Evolutionary conservation across 164 flowering plant genomes (phyloP), one percentile per base, ranked within the genome.

Genomic region (Umbilicus rupestris): DNA sequence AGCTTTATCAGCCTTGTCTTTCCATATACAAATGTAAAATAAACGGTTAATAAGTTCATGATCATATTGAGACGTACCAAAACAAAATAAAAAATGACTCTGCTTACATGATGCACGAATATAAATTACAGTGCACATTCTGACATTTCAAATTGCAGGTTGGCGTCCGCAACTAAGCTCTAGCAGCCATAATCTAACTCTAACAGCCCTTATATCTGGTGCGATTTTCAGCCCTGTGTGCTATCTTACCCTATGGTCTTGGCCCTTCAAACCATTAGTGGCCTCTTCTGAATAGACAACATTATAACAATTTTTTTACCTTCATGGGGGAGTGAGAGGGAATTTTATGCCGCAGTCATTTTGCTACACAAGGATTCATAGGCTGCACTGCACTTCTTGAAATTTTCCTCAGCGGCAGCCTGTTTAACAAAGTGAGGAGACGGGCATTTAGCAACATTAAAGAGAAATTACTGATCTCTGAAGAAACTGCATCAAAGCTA

Each of bases 371-470:
- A 70, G 62, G 92, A 80, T 73, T 87, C 83, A 74, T 92, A 92
- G 60, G 97, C 97, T 0, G 86, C 85, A 68, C 90, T 82, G 77
- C 96, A 92, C 30, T 70, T 79, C 84, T 92, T 92, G 84, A 92
- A 92, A 68, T 89, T 87, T 72, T 89, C 90, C 79, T 92, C 97
- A 2, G 97, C 97, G 11, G 63, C 76, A 47, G 62, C 89, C 97
- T 87, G 85, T 42, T 55, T 5, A 55, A 11, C 17, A 55, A 55
- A 55, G 33, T 55, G 60, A 55, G 60, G 24, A 52, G 5, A 28
- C 10, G 31, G 29, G 33, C 12, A 41, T 55, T 55, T 28, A 55
- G 19, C 60, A 55, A 55, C 33, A 55, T 1, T 16, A 55, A 55
- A 55, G 33, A 3, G 14, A 28, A 26, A 12, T 52, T 26, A 29